These are phyloP conservation scores for Gamarada debralockiae DNA, from an alignment of 495 filamentous ascomycete species.

Conservation along the genomic window DNA sequence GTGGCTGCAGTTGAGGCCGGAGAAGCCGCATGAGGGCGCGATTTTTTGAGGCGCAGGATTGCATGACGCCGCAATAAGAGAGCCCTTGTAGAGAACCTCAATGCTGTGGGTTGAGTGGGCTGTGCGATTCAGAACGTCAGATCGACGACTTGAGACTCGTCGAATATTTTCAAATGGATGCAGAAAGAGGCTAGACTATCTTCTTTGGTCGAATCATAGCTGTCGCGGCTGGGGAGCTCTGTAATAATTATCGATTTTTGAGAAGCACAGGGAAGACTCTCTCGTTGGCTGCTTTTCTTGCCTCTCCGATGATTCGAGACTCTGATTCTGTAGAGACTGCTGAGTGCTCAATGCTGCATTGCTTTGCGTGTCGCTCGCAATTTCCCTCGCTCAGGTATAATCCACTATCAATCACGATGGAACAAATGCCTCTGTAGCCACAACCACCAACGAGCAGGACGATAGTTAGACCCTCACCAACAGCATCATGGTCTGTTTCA, in stretches of 20 bases:
- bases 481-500: no score
- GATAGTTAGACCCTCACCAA: no score
- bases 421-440: no score
- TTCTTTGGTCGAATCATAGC: not conserved
- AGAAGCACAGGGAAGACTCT: not conserved
- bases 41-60: slow-evolving; percentile 6
- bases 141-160: not conserved
- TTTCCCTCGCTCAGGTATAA: no score
- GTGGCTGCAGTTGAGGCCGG: slow-evolving; percentile 7
- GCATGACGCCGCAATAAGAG: slow-evolving; percentile 21
- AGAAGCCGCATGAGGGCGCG: slow-evolving; percentile 15
- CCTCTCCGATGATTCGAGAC: no score
- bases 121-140: slow-evolving; percentile 7
- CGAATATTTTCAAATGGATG: not conserved
- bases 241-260: not conserved
- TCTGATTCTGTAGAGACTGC: no score
- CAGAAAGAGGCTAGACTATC: not conserved
- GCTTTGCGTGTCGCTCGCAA: no score
- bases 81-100: slow-evolving; percentile 1
- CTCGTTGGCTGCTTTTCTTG: no score
- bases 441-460: no score
- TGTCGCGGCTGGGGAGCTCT: not conserved
- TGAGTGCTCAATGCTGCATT: no score
- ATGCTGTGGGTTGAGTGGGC: slow-evolving; percentile 11
- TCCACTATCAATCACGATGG: no score